Evolutionary conservation across 2,329 filamentous ascomycete genomes (phyloP), one percentile per base, ranked within the genome.

Genomic region (Beauveria sp.): DNA sequence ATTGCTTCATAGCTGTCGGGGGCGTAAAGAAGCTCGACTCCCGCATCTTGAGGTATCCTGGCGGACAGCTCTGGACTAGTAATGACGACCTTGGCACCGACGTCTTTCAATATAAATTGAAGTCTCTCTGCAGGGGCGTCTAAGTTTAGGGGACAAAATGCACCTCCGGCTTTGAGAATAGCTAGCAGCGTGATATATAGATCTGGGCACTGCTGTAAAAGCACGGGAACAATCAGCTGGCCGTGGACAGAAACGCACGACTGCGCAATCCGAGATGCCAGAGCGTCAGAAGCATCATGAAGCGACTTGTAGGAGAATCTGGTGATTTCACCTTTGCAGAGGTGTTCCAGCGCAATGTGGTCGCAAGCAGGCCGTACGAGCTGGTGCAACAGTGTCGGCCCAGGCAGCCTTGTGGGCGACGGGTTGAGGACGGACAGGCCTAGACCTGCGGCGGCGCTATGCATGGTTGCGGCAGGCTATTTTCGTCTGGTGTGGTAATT

Each of bases 131-230:
- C 73, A 0, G 93, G 93, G 0, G 88, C 84, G 73, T 96, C 92
- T 54, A 90, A 80, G 64, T 88, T 88, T 61, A 97, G 76, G 0
- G 93, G 92, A 66, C 92, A 96, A 68, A 96, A 96, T 0, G 91
- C 91, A 42, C 84, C 90, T 7, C 93, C 93, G 14, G 87, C 86
- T 72, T 93, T 92, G 52, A 96, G 78, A 59, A 93, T 84, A 3
- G 88, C 91, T 50, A 96, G 73, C 64, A 90, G 83, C 1, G 90
- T 81, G 62, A 95, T 80, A 73, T 96, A 96, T 26, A 97, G 80
- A 52, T 87, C 81, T 10, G 88, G 85, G 16, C 84, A 89, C 74
- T 96, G 93, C 2, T 88, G 87, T 18, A 96, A 74, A 22, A 96
- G 80, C 2, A 96, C 76, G 0, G 93, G 92, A 43, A 96, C 80